A percentile compares a stretch with the other conserved stretches of the same genome.
Evolutionary conservation across 331 rosid species (phyloP).

Genomic region (Rosa hybrid): DNA sequence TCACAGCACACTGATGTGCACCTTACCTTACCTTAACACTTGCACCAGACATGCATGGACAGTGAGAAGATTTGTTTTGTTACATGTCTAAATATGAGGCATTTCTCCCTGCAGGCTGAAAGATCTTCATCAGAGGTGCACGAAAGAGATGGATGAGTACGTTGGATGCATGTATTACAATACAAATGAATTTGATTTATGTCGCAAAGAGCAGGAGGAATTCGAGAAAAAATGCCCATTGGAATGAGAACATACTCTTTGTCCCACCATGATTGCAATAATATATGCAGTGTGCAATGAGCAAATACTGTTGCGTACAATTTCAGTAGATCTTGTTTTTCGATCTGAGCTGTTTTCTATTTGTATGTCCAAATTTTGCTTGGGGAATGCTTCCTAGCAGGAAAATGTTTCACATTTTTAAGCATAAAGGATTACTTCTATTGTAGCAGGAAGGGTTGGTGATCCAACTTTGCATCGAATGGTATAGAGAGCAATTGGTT

Average conservation of each 20-base stretch:
- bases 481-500: neutral
- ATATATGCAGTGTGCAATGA: conserved; percentile 44
- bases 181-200: conserved; percentile 88
- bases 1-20: neutral
- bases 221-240: conserved; percentile 82
- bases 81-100: conserved; percentile 13
- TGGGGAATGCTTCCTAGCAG: conserved; percentile 33
- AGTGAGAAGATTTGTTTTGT: neutral
- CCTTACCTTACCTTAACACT: neutral
- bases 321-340: conserved; percentile 34
- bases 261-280: conserved; percentile 35
- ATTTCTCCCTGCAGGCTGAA: conserved; percentile 60
- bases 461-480: neutral
- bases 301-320: conserved; percentile 38
- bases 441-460: conserved; percentile 3
- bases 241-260: conserved; percentile 47
- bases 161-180: conserved; percentile 97
- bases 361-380: conserved; percentile 31
- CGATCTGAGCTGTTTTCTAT: conserved; percentile 18
- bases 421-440: conserved; percentile 11
- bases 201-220: conserved; percentile 92
- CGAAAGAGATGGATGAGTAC: conserved; percentile 88
- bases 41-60: neutral
- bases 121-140: conserved; percentile 91
- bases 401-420: conserved; percentile 20